A percentile compares a stretch with the other conserved stretches of the same genome.
Evolutionary conservation across 208 protist species (phyloP).

Genomic region (Vickermania spadyakhi): DNA sequence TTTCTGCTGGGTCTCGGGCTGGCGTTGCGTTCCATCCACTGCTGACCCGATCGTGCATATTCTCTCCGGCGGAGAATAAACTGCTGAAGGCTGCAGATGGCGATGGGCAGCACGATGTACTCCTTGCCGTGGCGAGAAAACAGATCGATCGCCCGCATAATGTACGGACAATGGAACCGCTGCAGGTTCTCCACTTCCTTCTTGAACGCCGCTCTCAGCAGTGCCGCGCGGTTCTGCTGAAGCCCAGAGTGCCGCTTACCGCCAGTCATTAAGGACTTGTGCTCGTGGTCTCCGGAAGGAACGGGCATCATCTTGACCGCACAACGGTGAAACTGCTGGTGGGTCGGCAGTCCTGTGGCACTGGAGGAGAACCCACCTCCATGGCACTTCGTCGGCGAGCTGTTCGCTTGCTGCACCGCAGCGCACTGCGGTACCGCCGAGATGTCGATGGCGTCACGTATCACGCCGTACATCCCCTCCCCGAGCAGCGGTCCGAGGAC

Average conservation of each 20-base stretch:
- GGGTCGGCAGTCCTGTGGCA: conserved; percentile 1
- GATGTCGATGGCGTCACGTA: conserved; percentile 71
- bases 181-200: conserved; percentile 69
- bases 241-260: background rate
- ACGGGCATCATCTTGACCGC: conserved; percentile 38
- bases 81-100: conserved; percentile 69
- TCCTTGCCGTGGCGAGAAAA: conserved; percentile 70
- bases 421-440: conserved; percentile 19
- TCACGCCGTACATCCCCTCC: conserved; percentile 61
- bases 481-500: conserved; percentile 71
- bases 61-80: conserved; percentile 25
- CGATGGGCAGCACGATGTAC: conserved; percentile 76
- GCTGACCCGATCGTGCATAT: conserved; percentile 15
- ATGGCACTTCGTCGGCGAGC: background rate
- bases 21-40: conserved; percentile 8
- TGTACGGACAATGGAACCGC: conserved; percentile 65
- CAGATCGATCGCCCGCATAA: conserved; percentile 63
- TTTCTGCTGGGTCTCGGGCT: background rate
- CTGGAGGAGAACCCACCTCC: background rate
- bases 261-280: background rate
- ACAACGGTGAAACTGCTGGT: conserved; percentile 20
- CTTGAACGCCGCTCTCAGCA: conserved; percentile 17
- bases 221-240: conserved; percentile 4
- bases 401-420: background rate
- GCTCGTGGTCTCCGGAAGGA: background rate